A percentile compares a stretch with the other conserved stretches of the same genome.
These are phyloP conservation scores for Scenedesmus sp. DNA, from an alignment of 163 green algal genomes.

Conservation along the genomic window DNA sequence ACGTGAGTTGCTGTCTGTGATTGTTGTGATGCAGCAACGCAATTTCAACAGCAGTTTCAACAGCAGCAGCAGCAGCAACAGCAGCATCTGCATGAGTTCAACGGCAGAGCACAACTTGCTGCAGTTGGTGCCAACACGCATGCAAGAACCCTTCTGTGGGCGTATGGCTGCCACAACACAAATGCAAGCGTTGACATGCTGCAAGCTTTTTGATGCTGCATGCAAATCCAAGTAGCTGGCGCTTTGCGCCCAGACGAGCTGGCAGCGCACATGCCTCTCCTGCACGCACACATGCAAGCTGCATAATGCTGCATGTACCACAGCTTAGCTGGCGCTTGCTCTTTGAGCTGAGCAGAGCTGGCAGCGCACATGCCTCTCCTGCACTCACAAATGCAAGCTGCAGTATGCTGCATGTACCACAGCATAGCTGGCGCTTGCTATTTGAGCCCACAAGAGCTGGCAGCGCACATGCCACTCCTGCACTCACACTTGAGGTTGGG, in stretches of 20 bases:
- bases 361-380: neutral
- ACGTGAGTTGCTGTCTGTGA: neutral
- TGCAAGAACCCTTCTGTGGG: neutral
- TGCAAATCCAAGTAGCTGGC: no score
- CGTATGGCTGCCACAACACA: no score
- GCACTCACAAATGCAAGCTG: no score
- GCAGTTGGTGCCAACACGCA: neutral
- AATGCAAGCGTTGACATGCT: no score
- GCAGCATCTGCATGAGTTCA: neutral
- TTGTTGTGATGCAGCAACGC: neutral
- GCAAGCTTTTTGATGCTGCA: neutral
- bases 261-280: no score
- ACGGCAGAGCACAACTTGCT: no score
- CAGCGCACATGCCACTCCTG: neutral
- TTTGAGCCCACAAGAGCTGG: neutral
- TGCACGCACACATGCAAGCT: no score
- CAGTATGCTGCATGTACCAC: neutral
- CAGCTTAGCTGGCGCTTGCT: neutral
- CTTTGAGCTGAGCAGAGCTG: neutral
- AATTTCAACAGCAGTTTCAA: neutral
- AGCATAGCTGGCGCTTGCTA: neutral
- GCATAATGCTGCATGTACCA: neutral
- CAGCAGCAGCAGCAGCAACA: neutral
- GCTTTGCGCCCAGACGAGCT: no score
- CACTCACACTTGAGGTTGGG: constrained; percentile 32